phyloP scores from a whole-genome alignment of 2,329 filamentous ascomycete species.

The Westerdykella ornata region DNA sequence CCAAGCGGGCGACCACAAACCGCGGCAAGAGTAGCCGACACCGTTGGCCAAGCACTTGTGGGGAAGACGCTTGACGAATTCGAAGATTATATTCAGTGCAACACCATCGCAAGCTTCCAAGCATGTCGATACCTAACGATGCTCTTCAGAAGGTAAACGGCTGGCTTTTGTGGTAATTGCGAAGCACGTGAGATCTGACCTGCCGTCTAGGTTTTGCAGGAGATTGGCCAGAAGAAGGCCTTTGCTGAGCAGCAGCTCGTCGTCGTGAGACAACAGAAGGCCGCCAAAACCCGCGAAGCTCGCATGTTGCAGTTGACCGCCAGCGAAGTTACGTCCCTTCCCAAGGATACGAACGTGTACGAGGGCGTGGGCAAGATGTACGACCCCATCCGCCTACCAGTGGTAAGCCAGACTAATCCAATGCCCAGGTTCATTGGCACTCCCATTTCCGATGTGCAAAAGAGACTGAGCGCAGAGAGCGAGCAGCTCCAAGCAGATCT shows the following conservation, averaged over 20 bases:
- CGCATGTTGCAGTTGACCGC: slow-evolving; percentile 83
- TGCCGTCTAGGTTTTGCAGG: slow-evolving; percentile 65
- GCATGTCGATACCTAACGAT: slow-evolving; percentile 90
- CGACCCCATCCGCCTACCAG: slow-evolving; percentile 3
- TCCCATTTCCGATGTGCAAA: slow-evolving; percentile 64
- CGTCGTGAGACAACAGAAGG: slow-evolving; percentile 76
- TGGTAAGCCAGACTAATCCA: slow-evolving; percentile 1
- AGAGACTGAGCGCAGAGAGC: slow-evolving; percentile 68
- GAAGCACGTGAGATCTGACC: slow-evolving; percentile 3
- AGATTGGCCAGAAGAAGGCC: slow-evolving; percentile 86
- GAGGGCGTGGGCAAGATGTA: slow-evolving; percentile 98
- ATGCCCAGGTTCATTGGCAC: slow-evolving; percentile 76
- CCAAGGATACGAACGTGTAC: slow-evolving; percentile 72
- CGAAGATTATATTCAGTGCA: no score
- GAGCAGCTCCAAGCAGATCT: slow-evolving; percentile 71
- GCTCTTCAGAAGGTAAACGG: slow-evolving; percentile 76
- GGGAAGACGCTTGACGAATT: no score
- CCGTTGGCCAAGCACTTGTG: not conserved
- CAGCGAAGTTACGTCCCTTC: slow-evolving; percentile 71
- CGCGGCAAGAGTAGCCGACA: not conserved
- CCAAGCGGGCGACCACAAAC: not conserved
- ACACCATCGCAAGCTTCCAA: slow-evolving; percentile 21
- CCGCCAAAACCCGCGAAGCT: slow-evolving; percentile 77
- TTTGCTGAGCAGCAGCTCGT: slow-evolving; percentile 88
- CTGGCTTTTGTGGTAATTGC: not conserved